Evolutionary conservation across 1,139 yeast species (phyloP).

Genomic region (Magnusiomyces paraingens): DNA sequence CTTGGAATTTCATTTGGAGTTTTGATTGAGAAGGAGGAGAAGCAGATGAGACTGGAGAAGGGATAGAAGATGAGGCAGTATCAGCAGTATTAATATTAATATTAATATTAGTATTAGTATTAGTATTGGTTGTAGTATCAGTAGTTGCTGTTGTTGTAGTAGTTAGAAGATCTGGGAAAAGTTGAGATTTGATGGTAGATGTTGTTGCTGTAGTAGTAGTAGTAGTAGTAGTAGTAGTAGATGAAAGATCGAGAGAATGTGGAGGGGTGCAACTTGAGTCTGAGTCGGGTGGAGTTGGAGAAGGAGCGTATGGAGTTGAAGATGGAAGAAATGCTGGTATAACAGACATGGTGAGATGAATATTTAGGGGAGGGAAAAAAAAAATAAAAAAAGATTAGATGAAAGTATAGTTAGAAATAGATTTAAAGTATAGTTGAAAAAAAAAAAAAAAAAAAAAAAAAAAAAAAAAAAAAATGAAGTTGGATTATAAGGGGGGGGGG

Average conservation of each 20-base stretch:
- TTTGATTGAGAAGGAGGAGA: background rate
- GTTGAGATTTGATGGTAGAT: background rate
- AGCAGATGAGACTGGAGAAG: background rate
- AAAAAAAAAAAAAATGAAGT: background rate
- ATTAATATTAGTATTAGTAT: no score
- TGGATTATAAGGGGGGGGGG: no score
- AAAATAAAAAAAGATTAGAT: background rate
- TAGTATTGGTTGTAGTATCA: background rate
- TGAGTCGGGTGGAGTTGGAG: slow-evolving; percentile 1
- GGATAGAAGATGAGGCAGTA: background rate
- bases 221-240: background rate
- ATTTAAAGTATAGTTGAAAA: background rate
- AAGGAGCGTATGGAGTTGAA: background rate
- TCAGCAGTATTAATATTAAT: background rate
- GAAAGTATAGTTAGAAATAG: background rate
- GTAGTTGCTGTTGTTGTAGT: background rate
- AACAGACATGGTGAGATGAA: background rate
- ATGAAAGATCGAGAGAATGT: background rate
- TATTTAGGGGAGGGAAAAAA: background rate
- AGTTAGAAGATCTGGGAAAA: background rate
- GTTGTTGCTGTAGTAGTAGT: background rate
- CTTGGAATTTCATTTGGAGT: background rate
- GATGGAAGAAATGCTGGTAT: background rate
- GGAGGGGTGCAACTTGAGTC: background rate
- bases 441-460: background rate